phyloP scores from a whole-genome alignment of 106 monocot genomes.

The Dioscorea zingiberensis region DNA sequence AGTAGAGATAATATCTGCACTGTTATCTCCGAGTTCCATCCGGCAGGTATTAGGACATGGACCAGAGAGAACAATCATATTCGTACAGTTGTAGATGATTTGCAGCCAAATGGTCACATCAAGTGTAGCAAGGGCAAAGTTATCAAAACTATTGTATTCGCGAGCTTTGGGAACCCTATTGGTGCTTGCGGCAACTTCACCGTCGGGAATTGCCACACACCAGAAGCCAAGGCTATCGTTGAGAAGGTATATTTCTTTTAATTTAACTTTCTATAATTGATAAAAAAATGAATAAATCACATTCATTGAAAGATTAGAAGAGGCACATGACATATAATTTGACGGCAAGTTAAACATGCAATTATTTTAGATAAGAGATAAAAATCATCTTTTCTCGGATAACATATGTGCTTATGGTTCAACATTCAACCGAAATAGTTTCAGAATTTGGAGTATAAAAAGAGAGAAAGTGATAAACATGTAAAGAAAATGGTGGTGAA shows the following conservation, averaged over 20 bases:
- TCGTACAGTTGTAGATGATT: constrained; percentile 18
- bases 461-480: too few relatives aligned
- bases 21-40: constrained; percentile 49
- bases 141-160: constrained; percentile 53
- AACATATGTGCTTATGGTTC: too few relatives aligned
- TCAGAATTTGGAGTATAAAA: too few relatives aligned
- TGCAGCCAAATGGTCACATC: constrained; percentile 37
- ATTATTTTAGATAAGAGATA: too few relatives aligned
- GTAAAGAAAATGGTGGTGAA: too few relatives aligned
- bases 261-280: too few relatives aligned
- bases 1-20: constrained; percentile 83
- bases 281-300: too few relatives aligned
- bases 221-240: constrained; percentile 26
- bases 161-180: constrained; percentile 67
- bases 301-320: too few relatives aligned
- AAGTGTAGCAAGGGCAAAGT: constrained; percentile 44
- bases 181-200: constrained; percentile 64
- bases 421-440: too few relatives aligned
- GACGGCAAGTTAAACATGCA: too few relatives aligned
- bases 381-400: too few relatives aligned
- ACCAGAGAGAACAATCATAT: constrained; percentile 25
- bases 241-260: constrained; percentile 47
- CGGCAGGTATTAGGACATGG: constrained; percentile 34
- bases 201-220: constrained; percentile 55
- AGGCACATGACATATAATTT: too few relatives aligned